A percentile compares a stretch with the other conserved stretches of the same genome.
Evolutionary conservation across 2,329 filamentous ascomycete species (phyloP).

Genomic region (Tolypocladium endophyticum): DNA sequence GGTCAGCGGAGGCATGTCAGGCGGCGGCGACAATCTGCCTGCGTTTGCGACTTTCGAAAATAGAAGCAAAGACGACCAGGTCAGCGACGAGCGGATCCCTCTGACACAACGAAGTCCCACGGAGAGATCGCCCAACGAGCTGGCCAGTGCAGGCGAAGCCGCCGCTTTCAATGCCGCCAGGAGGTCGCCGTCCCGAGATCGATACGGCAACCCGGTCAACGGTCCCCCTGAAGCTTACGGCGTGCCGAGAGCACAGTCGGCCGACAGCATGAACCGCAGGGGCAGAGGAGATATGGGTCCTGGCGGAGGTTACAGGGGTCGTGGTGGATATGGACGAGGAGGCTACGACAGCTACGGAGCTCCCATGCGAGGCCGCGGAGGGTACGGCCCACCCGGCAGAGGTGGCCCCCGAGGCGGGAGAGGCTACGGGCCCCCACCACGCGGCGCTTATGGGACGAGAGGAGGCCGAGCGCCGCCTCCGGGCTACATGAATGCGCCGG

Average conservation of each 20-base stretch:
- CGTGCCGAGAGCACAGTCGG: slow-evolving; percentile 34
- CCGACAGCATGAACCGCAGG: slow-evolving; percentile 38
- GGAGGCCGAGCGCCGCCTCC: slow-evolving; percentile 23
- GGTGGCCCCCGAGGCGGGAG: slow-evolving; percentile 27
- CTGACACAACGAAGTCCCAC: slow-evolving; percentile 56
- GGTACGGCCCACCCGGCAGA: slow-evolving; percentile 25
- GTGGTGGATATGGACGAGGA: slow-evolving; percentile 38
- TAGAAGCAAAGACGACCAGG: slow-evolving; percentile 49
- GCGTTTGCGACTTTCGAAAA: slow-evolving; percentile 58
- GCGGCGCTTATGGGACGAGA: slow-evolving; percentile 20
- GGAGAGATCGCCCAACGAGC: slow-evolving; percentile 37
- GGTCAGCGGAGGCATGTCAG: slow-evolving; percentile 43
- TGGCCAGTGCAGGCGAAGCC: slow-evolving; percentile 22
- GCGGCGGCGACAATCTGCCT: slow-evolving; percentile 36
- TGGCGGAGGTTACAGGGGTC: slow-evolving; percentile 32
- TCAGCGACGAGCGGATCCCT: slow-evolving; percentile 61
- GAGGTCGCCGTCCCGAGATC: slow-evolving; percentile 41
- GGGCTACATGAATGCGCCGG: slow-evolving; percentile 26
- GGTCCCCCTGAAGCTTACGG: slow-evolving; percentile 34
- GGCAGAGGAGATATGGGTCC: slow-evolving; percentile 37
- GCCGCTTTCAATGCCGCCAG: slow-evolving; percentile 21
- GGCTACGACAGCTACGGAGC: slow-evolving; percentile 36
- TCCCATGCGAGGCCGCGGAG: slow-evolving; percentile 27
- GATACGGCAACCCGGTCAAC: slow-evolving; percentile 51
- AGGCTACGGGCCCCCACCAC: slow-evolving; percentile 19